Percentiles rank a stretch among this genome's conserved stretches.
Evolutionary conservation across 2,329 filamentous ascomycete species (phyloP).

Genomic region (Alternaria atra): DNA sequence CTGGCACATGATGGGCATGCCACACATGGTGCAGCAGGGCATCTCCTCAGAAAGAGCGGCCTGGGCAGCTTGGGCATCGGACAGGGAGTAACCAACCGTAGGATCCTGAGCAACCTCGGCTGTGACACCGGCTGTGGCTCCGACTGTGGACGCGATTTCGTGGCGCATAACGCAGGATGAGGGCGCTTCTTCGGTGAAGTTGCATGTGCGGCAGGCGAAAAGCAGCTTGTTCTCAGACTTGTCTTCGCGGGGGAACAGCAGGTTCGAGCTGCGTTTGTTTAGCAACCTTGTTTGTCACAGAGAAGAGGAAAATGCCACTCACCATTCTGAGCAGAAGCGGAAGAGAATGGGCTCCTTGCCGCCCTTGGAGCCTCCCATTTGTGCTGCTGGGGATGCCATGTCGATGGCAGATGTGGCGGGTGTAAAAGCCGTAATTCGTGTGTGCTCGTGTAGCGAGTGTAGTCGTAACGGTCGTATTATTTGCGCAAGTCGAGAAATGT

Average conservation of each 20-base stretch:
- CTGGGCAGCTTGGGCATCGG: conserved; percentile 41
- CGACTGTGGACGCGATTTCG: conserved; percentile 86
- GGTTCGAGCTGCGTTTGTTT: conserved; percentile 74
- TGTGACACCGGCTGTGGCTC: conserved; percentile 95
- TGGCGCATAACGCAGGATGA: conserved; percentile 96
- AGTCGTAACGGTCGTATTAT: not conserved
- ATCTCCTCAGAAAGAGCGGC: conserved; percentile 38
- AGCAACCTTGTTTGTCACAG: conserved; percentile 4
- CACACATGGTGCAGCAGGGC: conserved; percentile 67
- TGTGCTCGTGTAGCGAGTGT: not conserved
- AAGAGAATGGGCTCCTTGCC: conserved; percentile 83
- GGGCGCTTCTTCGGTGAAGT: conserved; percentile 85
- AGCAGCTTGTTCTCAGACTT: conserved; percentile 82
- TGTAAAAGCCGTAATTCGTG: not conserved
- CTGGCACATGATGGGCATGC: conserved; percentile 64
- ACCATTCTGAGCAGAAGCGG: conserved; percentile 98
- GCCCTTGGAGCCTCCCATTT: conserved; percentile 53
- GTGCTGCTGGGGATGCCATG: conserved; percentile 51
- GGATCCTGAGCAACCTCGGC: conserved; percentile 97
- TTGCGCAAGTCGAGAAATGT: not conserved
- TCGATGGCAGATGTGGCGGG: conserved; percentile 1
- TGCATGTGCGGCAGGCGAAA: conserved; percentile 95
- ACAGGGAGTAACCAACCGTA: conserved; percentile 79
- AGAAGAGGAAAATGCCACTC: conserved; percentile 30
- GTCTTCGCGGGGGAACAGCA: conserved; percentile 97